Evolutionary conservation across 495 filamentous ascomycete species (phyloP), one percentile per base, ranked within the genome.

Genomic region (Penicillium samsonianum): DNA sequence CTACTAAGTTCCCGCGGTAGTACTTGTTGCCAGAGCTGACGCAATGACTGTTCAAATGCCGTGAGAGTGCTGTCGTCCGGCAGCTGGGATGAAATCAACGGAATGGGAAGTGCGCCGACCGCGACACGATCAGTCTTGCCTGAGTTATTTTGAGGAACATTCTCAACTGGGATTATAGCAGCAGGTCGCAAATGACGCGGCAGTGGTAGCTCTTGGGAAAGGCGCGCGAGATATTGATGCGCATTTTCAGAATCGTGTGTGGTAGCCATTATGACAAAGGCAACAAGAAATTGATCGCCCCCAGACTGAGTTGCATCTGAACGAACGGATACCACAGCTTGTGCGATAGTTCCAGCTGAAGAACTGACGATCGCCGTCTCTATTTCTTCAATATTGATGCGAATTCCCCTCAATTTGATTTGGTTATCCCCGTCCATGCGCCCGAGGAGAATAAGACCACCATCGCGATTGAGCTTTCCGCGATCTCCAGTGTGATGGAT

Each of bases 341-440:
- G 59, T 1, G 67, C 38, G 3, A 67, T 59, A 16, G 35, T 59
- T 8, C 73, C 65, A 28, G 70, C 68, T 0, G 76, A 59, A 55
- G 76, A 73, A 0, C 43, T 37, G 14, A 70, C 56, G 42, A 68
- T 62, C 4, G 56, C 43, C 0, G 37, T 20, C 58, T 82, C 80
- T 6, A 84, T 67, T 12, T 85, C 82, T 14, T 68, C 49, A 0
- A 85, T 54, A 5, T 86, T 80, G 10, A 84, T 74, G 0, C 82
- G 79, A 7, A 82, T 50, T 0, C 83, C 83, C 0, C 76, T 64
- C 3, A 86, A 38, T 55, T 86, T 84, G 38, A 83, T 59, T 58
- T 82, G 78, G 6, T 71, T 78, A 53, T 79, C 77, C 33, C 73
- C 76, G 3, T 65, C 65, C 19, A 77, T 73, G 14, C 78, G 68